Evolutionary conservation across 2,329 filamentous ascomycete genomes (phyloP).

Genomic region (Sphaerostilbella broomeana): DNA sequence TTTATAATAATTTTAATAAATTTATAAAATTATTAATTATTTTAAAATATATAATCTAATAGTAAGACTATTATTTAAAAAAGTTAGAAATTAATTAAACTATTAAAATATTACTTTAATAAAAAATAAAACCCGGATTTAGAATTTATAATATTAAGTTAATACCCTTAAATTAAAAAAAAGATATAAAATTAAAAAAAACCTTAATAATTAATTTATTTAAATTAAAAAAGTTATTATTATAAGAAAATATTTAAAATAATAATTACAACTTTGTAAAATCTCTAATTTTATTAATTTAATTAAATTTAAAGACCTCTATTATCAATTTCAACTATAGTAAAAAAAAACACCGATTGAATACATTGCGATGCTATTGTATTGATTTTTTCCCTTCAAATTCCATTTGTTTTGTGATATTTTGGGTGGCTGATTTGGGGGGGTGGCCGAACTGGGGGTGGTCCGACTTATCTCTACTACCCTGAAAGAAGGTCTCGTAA

Average conservation of each 20-base stretch:
- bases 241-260: neutral
- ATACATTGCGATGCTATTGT: too few relatives aligned
- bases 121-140: neutral
- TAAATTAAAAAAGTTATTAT: slow-evolving; percentile 1
- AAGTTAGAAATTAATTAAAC: slow-evolving; percentile 1
- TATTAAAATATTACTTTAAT: neutral
- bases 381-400: too few relatives aligned
- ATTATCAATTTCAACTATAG: neutral
- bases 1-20: neutral
- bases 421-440: too few relatives aligned
- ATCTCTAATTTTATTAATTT: too few relatives aligned
- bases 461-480: too few relatives aligned
- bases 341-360: too few relatives aligned
- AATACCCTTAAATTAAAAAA: neutral
- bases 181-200: neutral
- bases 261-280: neutral
- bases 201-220: slow-evolving; percentile 2
- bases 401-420: too few relatives aligned
- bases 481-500: too few relatives aligned
- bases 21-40: neutral
- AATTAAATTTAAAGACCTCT: slow-evolving; percentile 1
- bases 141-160: slow-evolving; percentile 1
- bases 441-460: too few relatives aligned
- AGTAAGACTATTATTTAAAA: neutral
- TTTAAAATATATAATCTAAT: neutral